A percentile compares a stretch with the other conserved stretches of the same genome.
phyloP scores from a whole-genome alignment of 352 stramenopile genomes.

The Aphanomyces invadans region DNA sequence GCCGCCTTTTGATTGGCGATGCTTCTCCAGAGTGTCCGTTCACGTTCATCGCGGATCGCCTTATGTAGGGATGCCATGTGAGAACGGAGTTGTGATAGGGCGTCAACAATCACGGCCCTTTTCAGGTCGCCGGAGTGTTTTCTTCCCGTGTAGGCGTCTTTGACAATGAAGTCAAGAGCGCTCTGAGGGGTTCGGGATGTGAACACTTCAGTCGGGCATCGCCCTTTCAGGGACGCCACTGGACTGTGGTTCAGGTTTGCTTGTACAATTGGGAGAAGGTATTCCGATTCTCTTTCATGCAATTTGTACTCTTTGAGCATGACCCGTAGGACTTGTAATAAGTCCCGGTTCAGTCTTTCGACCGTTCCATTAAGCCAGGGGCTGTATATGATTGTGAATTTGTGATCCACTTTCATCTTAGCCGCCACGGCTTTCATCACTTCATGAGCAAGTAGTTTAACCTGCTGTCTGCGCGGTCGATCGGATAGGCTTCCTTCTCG shows the following conservation, averaged over 20 bases:
- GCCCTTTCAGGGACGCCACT: conserved; percentile 19
- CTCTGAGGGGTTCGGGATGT: conserved; percentile 6
- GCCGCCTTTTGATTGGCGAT: conserved; percentile 4
- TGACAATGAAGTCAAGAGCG: conserved; percentile 15
- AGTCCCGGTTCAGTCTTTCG: conserved; percentile 29
- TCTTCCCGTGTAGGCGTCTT: not conserved
- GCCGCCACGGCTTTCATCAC: not conserved
- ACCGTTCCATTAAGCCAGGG: conserved; percentile 32
- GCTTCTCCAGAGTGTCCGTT: conserved; percentile 15
- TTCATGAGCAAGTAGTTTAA: not conserved
- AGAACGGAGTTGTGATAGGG: not conserved
- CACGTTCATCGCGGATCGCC: not conserved
- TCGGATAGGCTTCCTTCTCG: conserved; percentile 25
- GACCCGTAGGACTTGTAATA: conserved; percentile 28
- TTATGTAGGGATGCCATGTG: conserved; percentile 24
- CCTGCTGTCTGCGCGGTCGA: not conserved
- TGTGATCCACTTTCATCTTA: conserved; percentile 10
- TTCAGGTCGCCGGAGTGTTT: not conserved
- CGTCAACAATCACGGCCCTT: not conserved
- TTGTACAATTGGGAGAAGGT: conserved; percentile 27
- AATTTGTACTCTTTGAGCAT: conserved; percentile 27
- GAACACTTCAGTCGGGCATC: conserved; percentile 28
- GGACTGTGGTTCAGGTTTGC: conserved; percentile 34
- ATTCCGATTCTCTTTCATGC: conserved; percentile 24
- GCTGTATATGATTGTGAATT: conserved; percentile 29